Evolutionary conservation across 768 basidiomycete species (phyloP), one percentile per base, ranked within the genome.

Genomic region (Xerocomus spinulosus): DNA sequence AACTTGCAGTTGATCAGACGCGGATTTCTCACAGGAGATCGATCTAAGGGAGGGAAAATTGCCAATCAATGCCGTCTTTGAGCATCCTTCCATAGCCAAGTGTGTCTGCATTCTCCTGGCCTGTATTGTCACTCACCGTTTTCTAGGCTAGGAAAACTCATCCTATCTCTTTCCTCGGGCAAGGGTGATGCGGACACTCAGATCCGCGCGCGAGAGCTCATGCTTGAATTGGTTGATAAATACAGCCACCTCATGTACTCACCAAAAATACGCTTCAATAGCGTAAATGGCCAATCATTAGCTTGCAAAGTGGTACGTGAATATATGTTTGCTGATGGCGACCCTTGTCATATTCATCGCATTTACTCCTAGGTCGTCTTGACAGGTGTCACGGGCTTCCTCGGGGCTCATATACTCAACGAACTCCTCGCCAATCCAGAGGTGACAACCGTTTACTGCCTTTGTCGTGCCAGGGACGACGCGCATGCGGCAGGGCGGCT

Each of bases 331-430:
- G 3, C 5, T 15, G 18, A 30, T 4, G 13, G 25, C 14, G 40
- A 14, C 0, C 1, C 25, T 9, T 1, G 21, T n/a, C 17, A 3
- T 18, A 20, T n/a, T 21, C 34, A n/a, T 24, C 7, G n/a, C 42
- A 18, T 25, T n/a, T 21, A 23, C n/a, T n/a, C 2, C 29, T 5
- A 56, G 51, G 40, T 61, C 7, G 68, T 80, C 4, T 64, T 80
- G 28, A 79, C 78, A 0, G 79, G 79, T 3, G 73, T 71, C 0
- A 78, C 78, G 4, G 79, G 79, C 1, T 77, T 75, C 3, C 70
- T 79, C 2, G 80, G 80, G 8, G 77, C 78, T 4, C 73, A 78
- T 46, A 68, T 80, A 14, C 69, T 81, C 13, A 62, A 69, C 33
- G 69, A 74, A 39, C 65, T 81, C 4, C 62, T 73, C 3, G 54